Conservation (phyloP, 306 rosid species). For the Quercus dentata region DNA sequence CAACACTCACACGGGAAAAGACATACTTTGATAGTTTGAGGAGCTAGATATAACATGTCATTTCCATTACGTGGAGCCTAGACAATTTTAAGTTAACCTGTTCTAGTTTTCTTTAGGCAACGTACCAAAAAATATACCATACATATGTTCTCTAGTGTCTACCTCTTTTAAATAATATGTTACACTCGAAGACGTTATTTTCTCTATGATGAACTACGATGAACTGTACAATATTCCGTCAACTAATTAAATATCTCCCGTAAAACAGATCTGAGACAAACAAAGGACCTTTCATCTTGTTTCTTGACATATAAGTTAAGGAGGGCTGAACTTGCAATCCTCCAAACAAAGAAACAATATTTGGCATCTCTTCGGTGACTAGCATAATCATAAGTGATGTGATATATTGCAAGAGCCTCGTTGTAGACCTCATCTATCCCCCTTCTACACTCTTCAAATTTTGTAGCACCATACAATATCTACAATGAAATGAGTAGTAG, state of each 20-base stretch:
- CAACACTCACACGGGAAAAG: no score
- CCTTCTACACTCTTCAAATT: slow-evolving; percentile 39
- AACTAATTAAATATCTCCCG: slow-evolving; percentile 36
- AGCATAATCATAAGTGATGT: slow-evolving; percentile 45
- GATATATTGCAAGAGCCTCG: slow-evolving; percentile 66
- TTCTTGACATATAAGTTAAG: slow-evolving; percentile 14
- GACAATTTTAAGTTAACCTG: no score
- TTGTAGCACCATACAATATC: slow-evolving; percentile 47
- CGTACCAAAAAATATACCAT: no score
- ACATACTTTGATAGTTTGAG: no score
- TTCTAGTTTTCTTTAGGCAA: no score
- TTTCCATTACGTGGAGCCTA: no score
- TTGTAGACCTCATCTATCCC: slow-evolving; percentile 31
- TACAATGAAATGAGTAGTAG: slow-evolving; percentile 4
- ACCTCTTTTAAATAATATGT: no score
- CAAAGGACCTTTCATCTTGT: slow-evolving; percentile 23
- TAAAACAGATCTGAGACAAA: slow-evolving; percentile 33
- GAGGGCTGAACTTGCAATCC: slow-evolving; percentile 61
- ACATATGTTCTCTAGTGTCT: no score
- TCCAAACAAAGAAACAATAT: slow-evolving; percentile 60
- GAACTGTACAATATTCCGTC: not conserved
- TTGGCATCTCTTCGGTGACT: fast-evolving
- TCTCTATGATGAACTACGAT: not conserved
- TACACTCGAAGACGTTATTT: no score
- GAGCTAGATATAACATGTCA: no score